Percentiles rank a stretch among this genome's conserved stretches.
Evolutionary conservation across 805 yeast genomes (phyloP).

Genomic region (Saccharomyces jurei): DNA sequence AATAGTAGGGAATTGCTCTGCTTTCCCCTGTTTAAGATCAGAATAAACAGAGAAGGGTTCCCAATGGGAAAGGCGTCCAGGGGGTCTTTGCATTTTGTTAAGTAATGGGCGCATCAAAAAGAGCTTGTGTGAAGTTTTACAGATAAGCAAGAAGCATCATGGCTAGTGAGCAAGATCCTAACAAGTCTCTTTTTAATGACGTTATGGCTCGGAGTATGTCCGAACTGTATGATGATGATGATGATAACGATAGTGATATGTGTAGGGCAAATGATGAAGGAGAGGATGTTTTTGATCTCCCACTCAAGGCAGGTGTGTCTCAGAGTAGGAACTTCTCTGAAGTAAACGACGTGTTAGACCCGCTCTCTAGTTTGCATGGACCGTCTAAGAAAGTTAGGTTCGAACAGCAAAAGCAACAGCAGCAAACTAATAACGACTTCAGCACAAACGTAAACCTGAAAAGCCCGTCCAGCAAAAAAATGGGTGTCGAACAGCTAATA

Average conservation of each 20-base stretch:
- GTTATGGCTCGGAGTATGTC: slow-evolving; percentile 7
- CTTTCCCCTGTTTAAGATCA: neutral
- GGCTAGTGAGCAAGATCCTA: neutral
- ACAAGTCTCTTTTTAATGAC: neutral
- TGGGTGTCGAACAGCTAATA: slow-evolving; percentile 18
- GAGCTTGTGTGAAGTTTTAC: neutral
- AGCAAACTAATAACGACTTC: neutral
- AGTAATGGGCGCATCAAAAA: neutral
- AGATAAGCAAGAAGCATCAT: neutral
- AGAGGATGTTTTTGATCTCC: slow-evolving; percentile 18
- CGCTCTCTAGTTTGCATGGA: slow-evolving; percentile 1
- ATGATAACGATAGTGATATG: slow-evolving; percentile 7
- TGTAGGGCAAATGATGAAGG: slow-evolving; percentile 6
- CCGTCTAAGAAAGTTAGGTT: neutral
- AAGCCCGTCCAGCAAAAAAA: slow-evolving; percentile 4
- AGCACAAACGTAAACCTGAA: neutral
- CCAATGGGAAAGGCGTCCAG: neutral
- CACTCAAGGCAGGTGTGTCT: slow-evolving; percentile 16
- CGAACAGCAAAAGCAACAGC: neutral
- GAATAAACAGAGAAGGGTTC: neutral
- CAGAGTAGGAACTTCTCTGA: slow-evolving; percentile 19
- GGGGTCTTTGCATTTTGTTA: neutral
- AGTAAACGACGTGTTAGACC: slow-evolving; percentile 9
- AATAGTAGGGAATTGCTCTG: neutral
- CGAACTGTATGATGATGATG: slow-evolving; percentile 10